Conservation (phyloP, 2,329 filamentous ascomycete species). For the Cladosporium sp. region DNA sequence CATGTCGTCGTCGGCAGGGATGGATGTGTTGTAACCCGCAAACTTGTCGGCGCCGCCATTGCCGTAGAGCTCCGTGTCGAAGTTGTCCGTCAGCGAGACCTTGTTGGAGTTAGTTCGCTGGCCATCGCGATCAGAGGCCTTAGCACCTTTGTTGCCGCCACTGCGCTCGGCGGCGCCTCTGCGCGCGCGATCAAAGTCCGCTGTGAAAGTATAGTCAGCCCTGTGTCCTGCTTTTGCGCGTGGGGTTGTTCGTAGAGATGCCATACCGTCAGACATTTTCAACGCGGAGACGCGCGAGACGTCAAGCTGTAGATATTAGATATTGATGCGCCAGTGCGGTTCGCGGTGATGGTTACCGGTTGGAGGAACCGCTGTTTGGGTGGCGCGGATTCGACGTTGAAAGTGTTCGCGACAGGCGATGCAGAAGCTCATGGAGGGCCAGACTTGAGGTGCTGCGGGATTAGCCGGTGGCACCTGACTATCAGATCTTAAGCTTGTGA, state of each 20-base stretch:
- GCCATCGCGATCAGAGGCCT: slow-evolving; percentile 70
- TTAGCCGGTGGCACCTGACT: neutral
- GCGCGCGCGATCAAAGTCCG: slow-evolving; percentile 83
- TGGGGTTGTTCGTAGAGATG: neutral
- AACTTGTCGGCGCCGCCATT: slow-evolving; percentile 70
- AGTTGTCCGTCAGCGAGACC: slow-evolving; percentile 82
- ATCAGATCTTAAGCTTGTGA: too few relatives aligned
- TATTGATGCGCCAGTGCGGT: slow-evolving; percentile 2
- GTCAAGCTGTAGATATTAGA: slow-evolving; percentile 7
- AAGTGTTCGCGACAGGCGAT: neutral
- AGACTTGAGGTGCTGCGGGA: neutral
- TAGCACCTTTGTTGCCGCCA: slow-evolving; percentile 74
- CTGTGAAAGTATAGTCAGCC: slow-evolving; percentile 32
- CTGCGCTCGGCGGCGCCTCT: slow-evolving; percentile 92
- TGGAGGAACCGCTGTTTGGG: neutral
- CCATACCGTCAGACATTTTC: slow-evolving; percentile 33
- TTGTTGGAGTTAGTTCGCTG: slow-evolving; percentile 80
- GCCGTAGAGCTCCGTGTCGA: slow-evolving; percentile 86
- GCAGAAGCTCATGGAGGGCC: neutral
- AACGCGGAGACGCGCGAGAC: slow-evolving; percentile 11
- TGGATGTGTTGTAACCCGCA: slow-evolving; percentile 84
- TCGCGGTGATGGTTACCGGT: neutral
- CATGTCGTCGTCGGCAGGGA: slow-evolving; percentile 73
- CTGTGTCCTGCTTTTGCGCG: slow-evolving; percentile 6
- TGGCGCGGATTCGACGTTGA: neutral